phyloP scores from a whole-genome alignment of 73 alveolate genomes.

The Tetrahymena borealis region DNA sequence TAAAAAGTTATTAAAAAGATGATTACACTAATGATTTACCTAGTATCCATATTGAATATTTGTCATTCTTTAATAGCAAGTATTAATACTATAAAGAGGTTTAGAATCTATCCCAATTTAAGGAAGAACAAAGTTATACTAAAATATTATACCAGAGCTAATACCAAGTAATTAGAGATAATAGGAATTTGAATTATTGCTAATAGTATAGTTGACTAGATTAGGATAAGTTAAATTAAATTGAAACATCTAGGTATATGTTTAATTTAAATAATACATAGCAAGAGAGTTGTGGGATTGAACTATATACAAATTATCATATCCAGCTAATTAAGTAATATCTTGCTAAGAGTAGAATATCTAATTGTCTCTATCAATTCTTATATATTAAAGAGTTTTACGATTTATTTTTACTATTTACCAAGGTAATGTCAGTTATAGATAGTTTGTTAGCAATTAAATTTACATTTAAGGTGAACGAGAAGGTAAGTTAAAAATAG shows the following conservation, averaged over 20 bases:
- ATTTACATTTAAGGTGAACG: not conserved
- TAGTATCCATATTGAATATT: not conserved
- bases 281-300: not conserved
- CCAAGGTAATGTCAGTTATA: not conserved
- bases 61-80: not conserved
- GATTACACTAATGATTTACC: not conserved
- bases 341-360: not conserved
- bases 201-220: not conserved
- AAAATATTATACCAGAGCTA: not conserved
- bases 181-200: not conserved
- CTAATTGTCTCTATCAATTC: not conserved
- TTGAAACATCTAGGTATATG: not conserved
- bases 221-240: not conserved
- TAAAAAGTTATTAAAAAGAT: not conserved
- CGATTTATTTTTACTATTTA: not conserved
- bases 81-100: not conserved
- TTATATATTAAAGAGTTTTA: not conserved
- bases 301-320: not conserved
- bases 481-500: not conserved
- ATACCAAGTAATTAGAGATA: not conserved
- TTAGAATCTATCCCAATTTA: not conserved
- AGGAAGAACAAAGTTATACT: not conserved
- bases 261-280: not conserved
- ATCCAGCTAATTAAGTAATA: not conserved
- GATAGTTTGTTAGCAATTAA: not conserved